Base-by-base conservation (phyloP, 1,284 basidiomycete genomes). In the Pholiota adiposa region DNA sequence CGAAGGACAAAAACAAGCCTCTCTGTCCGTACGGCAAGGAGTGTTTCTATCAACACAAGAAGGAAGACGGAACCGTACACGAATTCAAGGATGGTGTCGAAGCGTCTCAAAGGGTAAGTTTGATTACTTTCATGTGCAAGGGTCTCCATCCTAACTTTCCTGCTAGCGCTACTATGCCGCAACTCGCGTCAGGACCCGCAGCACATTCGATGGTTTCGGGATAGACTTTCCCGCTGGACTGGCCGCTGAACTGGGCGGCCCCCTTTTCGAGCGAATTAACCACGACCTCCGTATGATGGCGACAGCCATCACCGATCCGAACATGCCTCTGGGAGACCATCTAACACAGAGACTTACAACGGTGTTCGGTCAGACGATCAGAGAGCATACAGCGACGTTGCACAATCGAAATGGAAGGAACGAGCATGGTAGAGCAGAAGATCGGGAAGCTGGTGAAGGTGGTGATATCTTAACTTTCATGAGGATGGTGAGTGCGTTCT, bases 21-120 rank as follows among this genome's bases (percentile, higher is more conserved):
- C 80, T 79, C 54, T 92, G 90, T 72, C 90, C 89, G 1, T 92
- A 89, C 63, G 90, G 90, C 27, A 78, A 77, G 46, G 89, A 92
- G 58, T 92, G 90, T 68, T 90, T 92, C 69, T 92, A 91, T 68
- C 80, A 84, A 65, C 90, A 92, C 67, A 67, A 76, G 53, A 86
- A 88, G 31, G 72, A 73, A 1, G 89, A 92, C 65, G 90, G 90
- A 7, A 83, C 87, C 3, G 75, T 77, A 0, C 78, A 85, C 64
- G 65, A 82, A 1, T 89, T 90, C 65, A 65, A 70, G 23, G 72
- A 82, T 34, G 87, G 88, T 3, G 80, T 81, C 19, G 81, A 83
- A 23, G 72, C 76, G 29, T 83, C 79, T 59, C 84, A 88, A 80
- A 76, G 70, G 58, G 79, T 80, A 60, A 16, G 75, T 70, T 2